These are phyloP conservation scores for Carex parvula DNA, from an alignment of 176 grass and related monocot genomes.

Conservation along the genomic window DNA sequence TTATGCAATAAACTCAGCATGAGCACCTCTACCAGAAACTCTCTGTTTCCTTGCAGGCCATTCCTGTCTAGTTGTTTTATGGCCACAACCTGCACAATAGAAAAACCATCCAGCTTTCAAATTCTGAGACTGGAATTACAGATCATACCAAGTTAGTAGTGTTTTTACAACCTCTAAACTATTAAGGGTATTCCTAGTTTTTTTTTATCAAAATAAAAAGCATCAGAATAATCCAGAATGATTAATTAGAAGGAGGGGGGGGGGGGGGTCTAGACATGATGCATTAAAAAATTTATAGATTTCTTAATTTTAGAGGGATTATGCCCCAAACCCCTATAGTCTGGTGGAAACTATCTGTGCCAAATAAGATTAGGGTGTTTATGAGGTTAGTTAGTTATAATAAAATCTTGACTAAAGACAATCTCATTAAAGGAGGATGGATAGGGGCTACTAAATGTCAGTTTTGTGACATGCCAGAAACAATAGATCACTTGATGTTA, in stretches of 20 bases:
- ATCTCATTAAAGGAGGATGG: too few relatives aligned
- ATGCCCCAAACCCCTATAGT: too few relatives aligned
- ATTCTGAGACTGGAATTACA: not conserved
- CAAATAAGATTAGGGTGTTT: too few relatives aligned
- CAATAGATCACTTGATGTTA: too few relatives aligned
- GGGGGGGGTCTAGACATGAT: too few relatives aligned
- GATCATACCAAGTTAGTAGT: not conserved
- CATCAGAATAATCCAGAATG: not conserved
- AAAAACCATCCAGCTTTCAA: constrained; percentile 12
- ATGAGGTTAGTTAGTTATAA: too few relatives aligned
- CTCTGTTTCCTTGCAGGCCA: constrained; percentile 71
- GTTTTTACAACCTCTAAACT: not conserved
- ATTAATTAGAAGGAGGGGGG: not conserved
- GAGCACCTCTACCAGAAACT: constrained; percentile 82
- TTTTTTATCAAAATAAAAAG: not conserved
- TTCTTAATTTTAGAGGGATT: too few relatives aligned
- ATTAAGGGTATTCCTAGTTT: not conserved
- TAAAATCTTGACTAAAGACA: too few relatives aligned
- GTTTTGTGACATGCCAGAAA: too few relatives aligned
- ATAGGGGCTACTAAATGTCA: too few relatives aligned
- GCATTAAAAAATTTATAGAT: too few relatives aligned
- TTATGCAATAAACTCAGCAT: constrained; percentile 75
- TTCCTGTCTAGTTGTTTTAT: constrained; percentile 72
- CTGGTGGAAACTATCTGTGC: too few relatives aligned
- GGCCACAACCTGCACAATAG: constrained; percentile 58